phyloP scores from a whole-genome alignment of 805 yeast species.

The Starmerella bombi region DNA sequence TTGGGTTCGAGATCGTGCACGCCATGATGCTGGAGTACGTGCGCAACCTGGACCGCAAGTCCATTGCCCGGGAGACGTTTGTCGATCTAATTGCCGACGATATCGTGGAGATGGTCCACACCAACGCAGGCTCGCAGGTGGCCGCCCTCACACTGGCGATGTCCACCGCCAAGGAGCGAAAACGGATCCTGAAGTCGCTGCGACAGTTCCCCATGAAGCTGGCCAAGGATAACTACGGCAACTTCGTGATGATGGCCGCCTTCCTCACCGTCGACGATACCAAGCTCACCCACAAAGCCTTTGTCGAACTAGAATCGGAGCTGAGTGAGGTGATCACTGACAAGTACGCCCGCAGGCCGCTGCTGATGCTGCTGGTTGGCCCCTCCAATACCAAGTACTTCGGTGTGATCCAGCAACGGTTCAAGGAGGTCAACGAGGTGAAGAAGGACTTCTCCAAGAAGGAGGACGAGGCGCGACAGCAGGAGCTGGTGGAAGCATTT shows the following conservation, averaged over 20 bases:
- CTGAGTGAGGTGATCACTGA: slow-evolving; percentile 44
- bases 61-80: slow-evolving; percentile 55
- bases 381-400: slow-evolving; percentile 63
- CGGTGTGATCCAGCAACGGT: slow-evolving; percentile 43
- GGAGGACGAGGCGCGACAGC: slow-evolving; percentile 61
- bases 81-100: slow-evolving; percentile 76
- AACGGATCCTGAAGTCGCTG: slow-evolving; percentile 54
- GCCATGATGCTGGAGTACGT: slow-evolving; percentile 89
- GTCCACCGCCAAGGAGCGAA: slow-evolving; percentile 88
- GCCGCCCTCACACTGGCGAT: slow-evolving; percentile 67
- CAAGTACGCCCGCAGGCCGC: slow-evolving; percentile 79
- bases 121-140: slow-evolving; percentile 87
- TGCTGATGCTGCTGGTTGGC: slow-evolving; percentile 66
- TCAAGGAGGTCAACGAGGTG: slow-evolving; percentile 46
- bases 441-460: slow-evolving; percentile 69
- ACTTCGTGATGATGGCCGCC: slow-evolving; percentile 60
- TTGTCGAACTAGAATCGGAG: slow-evolving; percentile 36
- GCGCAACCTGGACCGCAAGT: slow-evolving; percentile 45
- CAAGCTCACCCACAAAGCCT: slow-evolving; percentile 61
- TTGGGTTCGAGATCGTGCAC: slow-evolving; percentile 90
- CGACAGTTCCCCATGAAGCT: slow-evolving; percentile 64
- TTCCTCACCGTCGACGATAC: slow-evolving; percentile 91
- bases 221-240: slow-evolving; percentile 77
- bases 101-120: slow-evolving; percentile 87
- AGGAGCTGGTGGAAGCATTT: slow-evolving; percentile 52